Conservation (phyloP, 2,329 filamentous ascomycete species). For the Zymoseptoria tritici region DNA sequence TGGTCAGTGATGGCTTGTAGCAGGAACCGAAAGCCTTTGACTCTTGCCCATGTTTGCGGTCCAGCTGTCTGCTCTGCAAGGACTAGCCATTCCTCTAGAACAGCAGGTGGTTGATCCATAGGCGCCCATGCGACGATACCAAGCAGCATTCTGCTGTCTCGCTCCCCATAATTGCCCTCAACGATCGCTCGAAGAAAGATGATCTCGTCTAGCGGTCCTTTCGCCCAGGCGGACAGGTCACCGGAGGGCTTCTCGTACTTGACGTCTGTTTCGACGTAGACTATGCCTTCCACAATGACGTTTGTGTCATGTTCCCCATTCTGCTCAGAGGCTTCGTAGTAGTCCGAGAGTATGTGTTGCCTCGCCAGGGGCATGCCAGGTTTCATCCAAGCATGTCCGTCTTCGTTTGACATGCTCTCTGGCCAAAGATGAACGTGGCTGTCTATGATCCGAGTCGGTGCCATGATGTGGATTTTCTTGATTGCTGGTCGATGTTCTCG, state of each 20-base stretch:
- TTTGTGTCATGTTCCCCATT: slow-evolving; percentile 33
- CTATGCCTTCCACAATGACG: slow-evolving; percentile 51
- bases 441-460: slow-evolving; percentile 57
- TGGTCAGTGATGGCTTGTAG: slow-evolving; percentile 51
- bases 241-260: slow-evolving; percentile 19
- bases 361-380: slow-evolving; percentile 52
- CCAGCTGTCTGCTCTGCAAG: slow-evolving; percentile 56
- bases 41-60: slow-evolving; percentile 52
- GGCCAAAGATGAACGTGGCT: slow-evolving; percentile 89
- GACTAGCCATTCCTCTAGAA: slow-evolving; percentile 58
- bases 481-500: not conserved
- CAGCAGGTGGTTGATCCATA: slow-evolving; percentile 54
- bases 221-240: slow-evolving; percentile 50
- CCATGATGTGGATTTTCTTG: slow-evolving; percentile 16
- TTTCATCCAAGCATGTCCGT: slow-evolving; percentile 62
- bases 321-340: slow-evolving; percentile 21
- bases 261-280: slow-evolving; percentile 79
- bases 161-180: slow-evolving; percentile 41
- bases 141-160: slow-evolving; percentile 50
- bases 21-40: slow-evolving; percentile 76
- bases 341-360: slow-evolving; percentile 48
- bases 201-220: slow-evolving; percentile 63
- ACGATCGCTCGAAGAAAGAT: slow-evolving; percentile 60
- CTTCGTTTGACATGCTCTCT: slow-evolving; percentile 49
- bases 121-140: slow-evolving; percentile 84